Percentiles rank a stretch among this genome's conserved stretches.
Evolutionary conservation across 306 rosid genomes (phyloP).

Genomic region (Parietaria judaica): DNA sequence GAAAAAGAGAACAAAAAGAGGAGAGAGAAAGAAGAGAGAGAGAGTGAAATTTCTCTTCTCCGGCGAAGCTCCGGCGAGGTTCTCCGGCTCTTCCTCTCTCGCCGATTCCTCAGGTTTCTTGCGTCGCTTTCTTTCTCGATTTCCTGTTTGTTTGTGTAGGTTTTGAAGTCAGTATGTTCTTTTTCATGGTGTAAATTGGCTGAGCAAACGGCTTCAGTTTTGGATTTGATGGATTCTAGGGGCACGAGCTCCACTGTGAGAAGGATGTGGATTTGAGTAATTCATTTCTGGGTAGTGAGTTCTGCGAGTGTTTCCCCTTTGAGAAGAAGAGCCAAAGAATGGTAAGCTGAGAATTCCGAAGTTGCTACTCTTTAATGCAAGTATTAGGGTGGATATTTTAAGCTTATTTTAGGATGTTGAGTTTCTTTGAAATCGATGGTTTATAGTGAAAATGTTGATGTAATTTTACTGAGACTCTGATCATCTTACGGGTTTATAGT

Average conservation of each 20-base stretch:
- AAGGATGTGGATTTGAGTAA: not conserved
- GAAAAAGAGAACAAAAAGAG: not conserved
- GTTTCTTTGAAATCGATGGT: not conserved
- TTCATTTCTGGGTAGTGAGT: slow-evolving; percentile 8
- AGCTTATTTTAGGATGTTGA: not conserved
- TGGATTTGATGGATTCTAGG: slow-evolving; percentile 20
- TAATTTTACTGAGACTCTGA: too few species aligned
- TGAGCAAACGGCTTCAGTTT: slow-evolving; percentile 2
- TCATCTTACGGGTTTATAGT: too few species aligned
- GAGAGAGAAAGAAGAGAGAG: not conserved
- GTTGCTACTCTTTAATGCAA: slow-evolving; percentile 20
- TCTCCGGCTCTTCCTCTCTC: not conserved
- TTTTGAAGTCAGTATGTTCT: slow-evolving; percentile 17
- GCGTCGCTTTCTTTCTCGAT: slow-evolving; percentile 7
- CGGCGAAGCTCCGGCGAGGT: slow-evolving; percentile 31
- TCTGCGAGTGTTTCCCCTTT: slow-evolving; percentile 7
- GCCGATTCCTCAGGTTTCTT: slow-evolving; percentile 12
- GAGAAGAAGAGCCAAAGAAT: slow-evolving; percentile 21
- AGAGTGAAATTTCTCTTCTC: slow-evolving; percentile 12
- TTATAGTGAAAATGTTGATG: not conserved
- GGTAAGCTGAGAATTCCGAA: slow-evolving; percentile 30
- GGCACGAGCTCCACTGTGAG: slow-evolving; percentile 10
- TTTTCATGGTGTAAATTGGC: slow-evolving; percentile 19
- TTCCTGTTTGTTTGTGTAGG: slow-evolving; percentile 2
- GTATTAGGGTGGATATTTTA: slow-evolving; percentile 1